A percentile compares a stretch with the other conserved stretches of the same genome.
Conservation (phyloP, 2,329 filamentous ascomycete species). For the Tolypocladium pustulatum region DNA sequence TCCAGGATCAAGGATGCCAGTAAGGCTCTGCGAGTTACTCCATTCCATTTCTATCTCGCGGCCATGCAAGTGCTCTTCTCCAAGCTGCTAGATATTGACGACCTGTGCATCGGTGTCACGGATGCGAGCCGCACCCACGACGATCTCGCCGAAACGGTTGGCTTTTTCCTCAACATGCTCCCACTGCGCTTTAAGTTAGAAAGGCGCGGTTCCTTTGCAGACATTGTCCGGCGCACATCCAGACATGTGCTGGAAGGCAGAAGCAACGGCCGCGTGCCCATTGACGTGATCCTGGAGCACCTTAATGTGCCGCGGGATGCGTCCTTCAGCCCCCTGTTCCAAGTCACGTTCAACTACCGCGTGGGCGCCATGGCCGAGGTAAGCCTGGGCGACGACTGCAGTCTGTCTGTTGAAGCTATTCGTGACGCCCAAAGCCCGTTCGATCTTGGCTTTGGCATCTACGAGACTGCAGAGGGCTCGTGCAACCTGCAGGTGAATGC, state of each 20-base stretch:
- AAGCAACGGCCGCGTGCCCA: constrained; percentile 29
- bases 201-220: constrained; percentile 10
- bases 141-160: constrained; percentile 21
- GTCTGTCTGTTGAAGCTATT: constrained; percentile 8
- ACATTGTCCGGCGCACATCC: constrained; percentile 10
- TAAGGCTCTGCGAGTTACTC: constrained; percentile 9
- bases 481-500: constrained; percentile 3
- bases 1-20: constrained; percentile 6
- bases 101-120: constrained; percentile 33
- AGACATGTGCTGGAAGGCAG: constrained; percentile 18
- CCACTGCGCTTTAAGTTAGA: constrained; percentile 24
- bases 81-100: constrained; percentile 16
- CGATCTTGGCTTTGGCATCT: constrained; percentile 8
- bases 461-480: constrained; percentile 3
- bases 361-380: constrained; percentile 17
- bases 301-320: constrained; percentile 27
- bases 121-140: constrained; percentile 19
- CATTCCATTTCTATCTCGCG: constrained; percentile 38
- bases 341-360: constrained; percentile 35
- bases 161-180: constrained; percentile 33
- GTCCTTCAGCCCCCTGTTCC: constrained; percentile 32
- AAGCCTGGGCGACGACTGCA: constrained; percentile 9
- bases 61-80: constrained; percentile 22
- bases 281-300: constrained; percentile 32
- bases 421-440: constrained; percentile 11